These are phyloP conservation scores for Plasmodium chabaudi DNA, from an alignment of 169 alveolate species.

Conservation along the genomic window DNA sequence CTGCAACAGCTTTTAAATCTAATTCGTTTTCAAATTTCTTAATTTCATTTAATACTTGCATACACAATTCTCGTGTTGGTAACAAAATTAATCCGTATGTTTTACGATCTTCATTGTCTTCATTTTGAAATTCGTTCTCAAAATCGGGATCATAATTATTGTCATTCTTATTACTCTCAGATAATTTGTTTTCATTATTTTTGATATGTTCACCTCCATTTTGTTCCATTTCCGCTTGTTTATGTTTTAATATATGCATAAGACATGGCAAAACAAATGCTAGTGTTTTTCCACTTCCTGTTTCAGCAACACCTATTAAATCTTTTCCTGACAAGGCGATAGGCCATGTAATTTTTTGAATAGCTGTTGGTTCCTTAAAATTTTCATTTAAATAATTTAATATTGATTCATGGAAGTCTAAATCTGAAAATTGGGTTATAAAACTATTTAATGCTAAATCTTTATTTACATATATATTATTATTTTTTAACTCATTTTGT, in stretches of 20 bases:
- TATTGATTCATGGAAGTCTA: constrained; percentile 81
- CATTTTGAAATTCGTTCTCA: constrained; percentile 29
- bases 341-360: constrained; percentile 89
- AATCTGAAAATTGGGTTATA: constrained; percentile 82
- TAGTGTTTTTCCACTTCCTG: constrained; percentile 97
- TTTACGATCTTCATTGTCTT: constrained; percentile 78
- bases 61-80: constrained; percentile 92
- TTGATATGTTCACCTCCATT: not conserved
- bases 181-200: constrained; percentile 83
- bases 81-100: constrained; percentile 84
- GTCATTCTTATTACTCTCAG: constrained; percentile 87
- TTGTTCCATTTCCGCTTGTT: constrained; percentile 19
- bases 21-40: constrained; percentile 79
- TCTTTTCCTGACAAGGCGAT: constrained; percentile 92
- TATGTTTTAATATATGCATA: constrained; percentile 90
- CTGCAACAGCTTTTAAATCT: constrained; percentile 83
- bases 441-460: constrained; percentile 79
- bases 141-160: constrained; percentile 4
- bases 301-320: constrained; percentile 96
- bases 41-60: constrained; percentile 88
- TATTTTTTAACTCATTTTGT: constrained; percentile 77
- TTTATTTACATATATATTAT: constrained; percentile 80
- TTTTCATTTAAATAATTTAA: constrained; percentile 79
- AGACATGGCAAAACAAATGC: constrained; percentile 94
- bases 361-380: constrained; percentile 91